phyloP scores from a whole-genome alignment of 441 rosid species.

The Iberis amara region DNA sequence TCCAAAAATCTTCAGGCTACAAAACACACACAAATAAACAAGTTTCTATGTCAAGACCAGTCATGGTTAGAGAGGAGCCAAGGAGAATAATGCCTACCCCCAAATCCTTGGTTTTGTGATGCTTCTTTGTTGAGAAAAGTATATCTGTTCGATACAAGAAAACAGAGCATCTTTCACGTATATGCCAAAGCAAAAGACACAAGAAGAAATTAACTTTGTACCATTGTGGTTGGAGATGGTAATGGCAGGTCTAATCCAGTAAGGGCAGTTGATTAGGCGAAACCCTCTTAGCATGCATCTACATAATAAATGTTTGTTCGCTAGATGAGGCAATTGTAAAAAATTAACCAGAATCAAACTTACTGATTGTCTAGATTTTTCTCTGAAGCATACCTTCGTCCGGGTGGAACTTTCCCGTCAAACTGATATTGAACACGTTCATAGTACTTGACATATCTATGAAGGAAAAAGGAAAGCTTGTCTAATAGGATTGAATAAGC shows the following conservation, averaged over 20 bases:
- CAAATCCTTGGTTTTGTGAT: constrained; percentile 69
- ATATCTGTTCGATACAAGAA: constrained; percentile 41
- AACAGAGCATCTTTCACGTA: constrained; percentile 3
- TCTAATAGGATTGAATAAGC: constrained; percentile 10
- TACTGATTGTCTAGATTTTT: no score
- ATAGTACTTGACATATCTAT: constrained; percentile 96
- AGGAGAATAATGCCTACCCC: constrained; percentile 41
- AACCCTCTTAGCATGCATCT: constrained; percentile 92
- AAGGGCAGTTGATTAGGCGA: constrained; percentile 71
- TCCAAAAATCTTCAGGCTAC: constrained; percentile 94
- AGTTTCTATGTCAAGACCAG: no score
- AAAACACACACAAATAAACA: constrained; percentile 7
- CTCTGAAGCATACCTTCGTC: constrained; percentile 60
- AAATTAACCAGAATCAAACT: neutral
- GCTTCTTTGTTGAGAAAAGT: constrained; percentile 72
- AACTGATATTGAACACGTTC: constrained; percentile 54
- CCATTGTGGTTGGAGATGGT: constrained; percentile 68
- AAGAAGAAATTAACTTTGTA: constrained; percentile 28
- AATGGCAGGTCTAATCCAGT: constrained; percentile 81
- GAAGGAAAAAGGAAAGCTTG: constrained; percentile 26
- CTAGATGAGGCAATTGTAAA: constrained; percentile 19
- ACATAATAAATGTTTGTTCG: constrained; percentile 27
- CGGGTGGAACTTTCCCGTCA: constrained; percentile 73
- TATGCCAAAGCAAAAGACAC: neutral
- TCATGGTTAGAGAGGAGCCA: neutral